These are phyloP conservation scores for Penicillium sp. DNA, from an alignment of 2,329 filamentous ascomycete genomes.

Conservation along the genomic window DNA sequence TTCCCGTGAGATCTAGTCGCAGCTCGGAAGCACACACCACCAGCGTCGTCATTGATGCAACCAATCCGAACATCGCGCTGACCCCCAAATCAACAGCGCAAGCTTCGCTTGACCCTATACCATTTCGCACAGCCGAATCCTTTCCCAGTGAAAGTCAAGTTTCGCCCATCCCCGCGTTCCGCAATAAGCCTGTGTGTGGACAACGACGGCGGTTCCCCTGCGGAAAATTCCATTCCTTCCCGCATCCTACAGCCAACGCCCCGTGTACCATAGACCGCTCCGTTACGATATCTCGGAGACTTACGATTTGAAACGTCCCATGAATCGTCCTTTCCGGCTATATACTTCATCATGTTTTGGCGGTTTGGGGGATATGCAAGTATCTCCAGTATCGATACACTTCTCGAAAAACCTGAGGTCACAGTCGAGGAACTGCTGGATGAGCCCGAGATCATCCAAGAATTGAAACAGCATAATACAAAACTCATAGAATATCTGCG, in stretches of 20 bases:
- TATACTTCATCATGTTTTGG: conserved; percentile 87
- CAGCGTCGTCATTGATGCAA: conserved; percentile 21
- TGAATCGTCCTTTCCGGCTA: conserved; percentile 36
- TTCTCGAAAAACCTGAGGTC: conserved; percentile 93
- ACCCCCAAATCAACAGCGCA: conserved; percentile 17
- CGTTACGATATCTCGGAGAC: conserved; percentile 29
- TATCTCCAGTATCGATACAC: conserved; percentile 92
- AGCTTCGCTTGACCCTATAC: conserved; percentile 17
- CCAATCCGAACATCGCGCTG: conserved; percentile 15
- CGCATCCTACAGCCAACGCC: neutral
- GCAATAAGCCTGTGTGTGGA: conserved; percentile 15
- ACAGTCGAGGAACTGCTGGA: conserved; percentile 94
- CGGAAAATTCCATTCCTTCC: conserved; percentile 15
- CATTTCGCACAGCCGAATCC: neutral
- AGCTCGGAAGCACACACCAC: conserved; percentile 15
- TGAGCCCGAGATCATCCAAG: conserved; percentile 93
- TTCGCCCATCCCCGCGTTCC: neutral
- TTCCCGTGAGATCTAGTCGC: conserved; percentile 12
- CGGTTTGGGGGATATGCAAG: conserved; percentile 98
- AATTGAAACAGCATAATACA: conserved; percentile 96
- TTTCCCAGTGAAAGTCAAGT: conserved; percentile 2
- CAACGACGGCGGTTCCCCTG: conserved; percentile 20
- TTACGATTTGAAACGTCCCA: conserved; percentile 31
- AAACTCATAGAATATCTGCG: conserved; percentile 96
- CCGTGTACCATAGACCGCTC: conserved; percentile 30